These are phyloP conservation scores for Senna siamea DNA, from an alignment of 306 rosid species.

Conservation along the genomic window DNA sequence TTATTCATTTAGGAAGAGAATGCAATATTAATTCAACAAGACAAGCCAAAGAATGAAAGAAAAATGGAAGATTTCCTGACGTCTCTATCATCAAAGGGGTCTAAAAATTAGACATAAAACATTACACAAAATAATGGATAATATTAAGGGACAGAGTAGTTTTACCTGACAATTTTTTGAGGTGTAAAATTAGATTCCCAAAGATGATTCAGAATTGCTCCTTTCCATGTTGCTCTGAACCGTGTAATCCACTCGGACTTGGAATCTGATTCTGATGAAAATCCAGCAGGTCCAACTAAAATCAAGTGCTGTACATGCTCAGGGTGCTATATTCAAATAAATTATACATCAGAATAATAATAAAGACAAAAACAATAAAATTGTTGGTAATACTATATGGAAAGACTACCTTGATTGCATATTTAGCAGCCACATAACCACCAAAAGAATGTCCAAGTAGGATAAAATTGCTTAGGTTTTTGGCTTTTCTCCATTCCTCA, in stretches of 20 bases:
- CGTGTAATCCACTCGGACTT: slow-evolving; percentile 59
- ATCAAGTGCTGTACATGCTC: slow-evolving; percentile 89
- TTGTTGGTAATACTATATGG: slow-evolving; percentile 5
- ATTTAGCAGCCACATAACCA: slow-evolving; percentile 93
- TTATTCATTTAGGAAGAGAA: not conserved
- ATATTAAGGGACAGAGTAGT: not conserved
- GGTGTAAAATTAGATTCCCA: slow-evolving; percentile 99
- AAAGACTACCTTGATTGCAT: slow-evolving; percentile 81
- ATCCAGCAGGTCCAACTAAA: slow-evolving; percentile 90
- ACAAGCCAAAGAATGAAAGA: slow-evolving; percentile 12
- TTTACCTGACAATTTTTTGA: slow-evolving; percentile 74
- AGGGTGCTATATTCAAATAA: slow-evolving; percentile 72
- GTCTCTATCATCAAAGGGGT: slow-evolving; percentile 7
- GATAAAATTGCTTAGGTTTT: slow-evolving; percentile 82
- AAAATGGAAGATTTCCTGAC: not conserved
- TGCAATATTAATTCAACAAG: not conserved
- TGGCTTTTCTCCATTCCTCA: slow-evolving; percentile 98
- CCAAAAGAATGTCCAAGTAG: slow-evolving; percentile 98
- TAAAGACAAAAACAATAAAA: slow-evolving; percentile 17
- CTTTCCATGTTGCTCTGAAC: slow-evolving; percentile 90
- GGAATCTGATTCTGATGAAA: slow-evolving; percentile 64
- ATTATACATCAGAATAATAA: slow-evolving; percentile 38
- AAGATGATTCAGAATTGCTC: slow-evolving; percentile 76
- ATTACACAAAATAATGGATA: not conserved
- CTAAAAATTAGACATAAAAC: not conserved